Evolutionary conservation across 208 protist species (phyloP).

Genomic region (Trypanosoma melophagium): DNA sequence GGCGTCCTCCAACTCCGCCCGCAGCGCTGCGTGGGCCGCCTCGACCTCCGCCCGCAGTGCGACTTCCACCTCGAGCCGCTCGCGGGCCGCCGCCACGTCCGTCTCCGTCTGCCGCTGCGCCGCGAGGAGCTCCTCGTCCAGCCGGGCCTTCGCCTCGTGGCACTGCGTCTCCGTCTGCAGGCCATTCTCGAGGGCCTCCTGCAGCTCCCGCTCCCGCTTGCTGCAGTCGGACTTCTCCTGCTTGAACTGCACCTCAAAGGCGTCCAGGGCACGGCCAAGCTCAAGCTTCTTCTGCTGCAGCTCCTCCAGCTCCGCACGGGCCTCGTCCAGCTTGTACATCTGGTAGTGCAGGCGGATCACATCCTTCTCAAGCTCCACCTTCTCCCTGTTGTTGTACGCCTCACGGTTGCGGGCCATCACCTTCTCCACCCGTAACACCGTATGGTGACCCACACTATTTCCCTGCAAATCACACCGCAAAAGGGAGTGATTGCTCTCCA

Average conservation of each 20-base stretch:
- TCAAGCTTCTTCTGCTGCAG: constrained; percentile 64
- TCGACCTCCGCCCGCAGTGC: constrained; percentile 66
- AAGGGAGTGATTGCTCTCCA: constrained; percentile 69
- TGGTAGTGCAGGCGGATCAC: constrained; percentile 86
- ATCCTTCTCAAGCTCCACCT: constrained; percentile 71
- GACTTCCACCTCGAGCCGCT: constrained; percentile 55
- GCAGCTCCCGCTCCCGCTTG: constrained; percentile 64
- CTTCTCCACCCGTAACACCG: constrained; percentile 59
- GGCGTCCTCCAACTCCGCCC: constrained; percentile 57
- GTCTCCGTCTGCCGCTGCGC: constrained; percentile 40
- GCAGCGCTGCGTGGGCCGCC: constrained; percentile 42
- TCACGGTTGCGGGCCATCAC: constrained; percentile 52
- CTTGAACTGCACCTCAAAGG: constrained; percentile 77
- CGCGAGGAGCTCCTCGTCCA: constrained; percentile 56
- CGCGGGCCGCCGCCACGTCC: constrained; percentile 45
- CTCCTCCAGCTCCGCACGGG: constrained; percentile 66
- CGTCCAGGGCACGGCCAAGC: constrained; percentile 64
- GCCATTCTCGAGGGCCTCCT: constrained; percentile 73
- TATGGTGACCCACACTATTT: constrained; percentile 70
- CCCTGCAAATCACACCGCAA: constrained; percentile 52
- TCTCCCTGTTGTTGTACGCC: constrained; percentile 46
- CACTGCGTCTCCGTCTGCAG: constrained; percentile 49
- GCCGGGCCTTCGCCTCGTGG: constrained; percentile 49
- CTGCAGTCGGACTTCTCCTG: constrained; percentile 69
- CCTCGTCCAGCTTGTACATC: constrained; percentile 89